Conservation (phyloP, 148 eudicot genomes). For the Rhododendron ovatum region DNA sequence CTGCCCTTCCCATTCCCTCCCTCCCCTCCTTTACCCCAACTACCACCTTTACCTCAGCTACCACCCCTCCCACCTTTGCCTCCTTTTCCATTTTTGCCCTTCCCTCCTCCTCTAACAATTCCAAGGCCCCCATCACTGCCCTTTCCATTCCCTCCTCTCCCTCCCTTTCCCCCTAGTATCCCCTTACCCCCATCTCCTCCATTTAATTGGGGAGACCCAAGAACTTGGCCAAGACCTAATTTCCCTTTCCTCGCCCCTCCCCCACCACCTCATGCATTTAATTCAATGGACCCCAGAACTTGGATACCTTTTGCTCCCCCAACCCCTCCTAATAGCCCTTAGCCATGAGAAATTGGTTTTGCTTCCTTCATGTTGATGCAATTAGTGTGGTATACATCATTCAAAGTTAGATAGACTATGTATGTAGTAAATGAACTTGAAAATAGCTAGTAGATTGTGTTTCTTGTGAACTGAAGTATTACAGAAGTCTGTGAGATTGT, state of each 20-base stretch:
- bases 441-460: background rate
- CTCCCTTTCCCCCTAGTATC: background rate
- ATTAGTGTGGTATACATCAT: background rate
- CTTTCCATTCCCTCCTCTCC: constrained; percentile 20
- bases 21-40: constrained; percentile 3
- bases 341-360: background rate
- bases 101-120: constrained; percentile 7
- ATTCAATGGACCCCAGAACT: constrained; percentile 29
- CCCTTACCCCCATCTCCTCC: constrained; percentile 23
- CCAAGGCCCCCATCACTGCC: constrained; percentile 8
- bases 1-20: constrained; percentile 13
- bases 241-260: constrained; percentile 18
- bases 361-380: background rate
- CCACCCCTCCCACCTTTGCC: constrained; percentile 4
- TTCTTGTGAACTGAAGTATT: background rate
- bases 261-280: constrained; percentile 17
- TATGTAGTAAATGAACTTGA: background rate
- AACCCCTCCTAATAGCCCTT: constrained; percentile 15
- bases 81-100: constrained; percentile 1
- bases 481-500: background rate
- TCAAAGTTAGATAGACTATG: background rate
- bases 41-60: background rate
- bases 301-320: constrained; percentile 38
- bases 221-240: constrained; percentile 24
- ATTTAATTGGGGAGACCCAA: constrained; percentile 32